These are phyloP conservation scores for Lasiosphaeris hirsuta DNA, from an alignment of 495 filamentous ascomycete genomes.

Conservation along the genomic window DNA sequence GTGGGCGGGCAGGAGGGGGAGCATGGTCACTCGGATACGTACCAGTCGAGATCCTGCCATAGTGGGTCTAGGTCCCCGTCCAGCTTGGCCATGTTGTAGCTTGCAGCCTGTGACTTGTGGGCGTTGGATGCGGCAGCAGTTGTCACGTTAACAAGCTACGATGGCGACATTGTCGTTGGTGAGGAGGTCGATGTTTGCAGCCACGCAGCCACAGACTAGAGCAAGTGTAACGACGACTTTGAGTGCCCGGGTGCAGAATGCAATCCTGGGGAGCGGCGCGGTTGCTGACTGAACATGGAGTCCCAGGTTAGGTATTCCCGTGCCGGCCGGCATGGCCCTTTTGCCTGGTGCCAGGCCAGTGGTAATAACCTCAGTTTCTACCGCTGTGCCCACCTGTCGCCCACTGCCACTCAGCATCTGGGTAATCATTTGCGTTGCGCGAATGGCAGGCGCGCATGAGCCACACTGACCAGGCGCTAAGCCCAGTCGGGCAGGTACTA, in stretches of 20 bases:
- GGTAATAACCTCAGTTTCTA: background rate
- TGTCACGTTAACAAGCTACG: constrained; percentile 28
- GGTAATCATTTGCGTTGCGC: background rate
- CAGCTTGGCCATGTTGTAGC: constrained; percentile 38
- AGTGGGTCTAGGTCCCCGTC: constrained; percentile 59
- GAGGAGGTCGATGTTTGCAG: background rate
- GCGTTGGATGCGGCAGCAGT: constrained; percentile 4
- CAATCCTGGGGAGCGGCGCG: background rate
- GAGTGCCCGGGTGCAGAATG: background rate
- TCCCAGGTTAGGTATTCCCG: constrained; percentile 3
- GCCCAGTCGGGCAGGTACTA: constrained; percentile 16
- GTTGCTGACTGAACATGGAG: background rate
- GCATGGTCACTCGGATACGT: constrained; percentile 20
- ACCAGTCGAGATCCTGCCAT: constrained; percentile 68
- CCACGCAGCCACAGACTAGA: background rate
- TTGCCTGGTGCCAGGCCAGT: background rate
- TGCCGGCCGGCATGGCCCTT: background rate
- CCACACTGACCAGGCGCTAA: background rate
- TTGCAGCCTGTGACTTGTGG: background rate
- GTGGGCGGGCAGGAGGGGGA: too few species aligned
- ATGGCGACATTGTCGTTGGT: constrained; percentile 17
- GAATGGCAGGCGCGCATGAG: background rate
- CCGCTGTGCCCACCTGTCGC: background rate
- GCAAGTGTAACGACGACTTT: constrained; percentile 10
- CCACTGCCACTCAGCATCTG: background rate